Percentiles rank a stretch among this genome's conserved stretches.
phyloP scores from a whole-genome alignment of 108 stramenopile genomes.

The Asterionellopsis glacialis region DNA sequence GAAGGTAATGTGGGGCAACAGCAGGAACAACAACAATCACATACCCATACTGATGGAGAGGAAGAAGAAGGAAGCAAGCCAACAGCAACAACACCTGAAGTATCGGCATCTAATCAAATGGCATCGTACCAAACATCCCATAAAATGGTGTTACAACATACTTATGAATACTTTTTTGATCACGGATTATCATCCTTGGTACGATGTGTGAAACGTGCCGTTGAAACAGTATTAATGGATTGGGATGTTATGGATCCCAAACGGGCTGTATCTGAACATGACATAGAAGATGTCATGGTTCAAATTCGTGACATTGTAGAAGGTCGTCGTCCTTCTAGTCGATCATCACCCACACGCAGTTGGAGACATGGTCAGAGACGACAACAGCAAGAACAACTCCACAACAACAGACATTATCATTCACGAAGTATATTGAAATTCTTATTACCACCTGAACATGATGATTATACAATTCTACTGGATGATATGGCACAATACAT shows the following conservation, averaged over 20 bases:
- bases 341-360: background rate
- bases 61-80: background rate
- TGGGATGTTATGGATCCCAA: constrained; percentile 32
- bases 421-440: constrained; percentile 14
- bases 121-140: constrained; percentile 30
- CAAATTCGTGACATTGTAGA: constrained; percentile 23
- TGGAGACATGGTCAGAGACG: too few relatives aligned
- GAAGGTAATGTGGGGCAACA: too few relatives aligned
- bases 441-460: constrained; percentile 24
- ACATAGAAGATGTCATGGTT: constrained; percentile 18
- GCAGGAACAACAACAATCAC: constrained; percentile 2
- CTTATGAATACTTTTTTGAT: constrained; percentile 36
- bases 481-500: constrained; percentile 37
- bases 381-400: too few relatives aligned
- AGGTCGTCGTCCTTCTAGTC: background rate
- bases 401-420: too few relatives aligned
- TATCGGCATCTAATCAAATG: background rate
- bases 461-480: background rate
- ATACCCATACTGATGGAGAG: background rate
- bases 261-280: constrained; percentile 7
- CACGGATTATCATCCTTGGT: constrained; percentile 31
- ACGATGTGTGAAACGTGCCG: constrained; percentile 14
- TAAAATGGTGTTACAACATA: constrained; percentile 34
- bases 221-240: constrained; percentile 11
- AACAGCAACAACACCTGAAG: too few relatives aligned